Base-by-base conservation (phyloP, 257 asterid species). In the Scutellaria galericulata region DNA sequence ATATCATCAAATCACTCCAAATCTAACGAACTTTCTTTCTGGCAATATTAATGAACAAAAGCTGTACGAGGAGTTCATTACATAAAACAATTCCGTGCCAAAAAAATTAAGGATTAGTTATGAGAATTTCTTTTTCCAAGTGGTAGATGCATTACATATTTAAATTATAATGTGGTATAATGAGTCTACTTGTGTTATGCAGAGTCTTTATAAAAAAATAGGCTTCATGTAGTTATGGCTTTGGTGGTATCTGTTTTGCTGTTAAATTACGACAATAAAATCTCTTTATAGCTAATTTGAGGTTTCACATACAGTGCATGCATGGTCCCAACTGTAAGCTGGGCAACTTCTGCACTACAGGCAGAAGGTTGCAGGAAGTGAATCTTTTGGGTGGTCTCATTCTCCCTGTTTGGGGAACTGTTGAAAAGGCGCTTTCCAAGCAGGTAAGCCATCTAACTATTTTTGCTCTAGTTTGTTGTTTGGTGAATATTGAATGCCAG, bases 341-440 rank as follows among this genome's bases (percentile, higher is more conserved):
- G 66, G 92, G 90, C 65, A 90, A 55, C 77, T 92, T 81, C 88
- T 95, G 99, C 81, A 89, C 92, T 42, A 90, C 89, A 47, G 99
- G 99, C 50, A 87, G 85, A 88, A 86, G 99, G 85, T 61, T 85
- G 66, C 99, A 91, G 79, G 99, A 95, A 85, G 98, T 88, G 75
- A 86, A 95, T 87, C 88, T 95, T 70, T 80, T 95, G 79, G 98
- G 98, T 77, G 98, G 99, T 57, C 95, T 91, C 62, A 92, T 95
- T 82, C 98, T 95, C 81, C 99, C 98, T 65, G 95, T 92, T 64
- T 95, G 99, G 99, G 99, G 98, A 67, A 89, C 97, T 53, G 75
- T 91, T 57, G 97, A 88, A 83, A 94, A 88, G 81, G 98, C 97
- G 7, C 95, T 94, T 64, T 83, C 96, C 64, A 94, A 90, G 86